Evolutionary conservation across 371 early-diverging fungal genomes (phyloP).

Genomic region (Conidiobolus coronatus): DNA sequence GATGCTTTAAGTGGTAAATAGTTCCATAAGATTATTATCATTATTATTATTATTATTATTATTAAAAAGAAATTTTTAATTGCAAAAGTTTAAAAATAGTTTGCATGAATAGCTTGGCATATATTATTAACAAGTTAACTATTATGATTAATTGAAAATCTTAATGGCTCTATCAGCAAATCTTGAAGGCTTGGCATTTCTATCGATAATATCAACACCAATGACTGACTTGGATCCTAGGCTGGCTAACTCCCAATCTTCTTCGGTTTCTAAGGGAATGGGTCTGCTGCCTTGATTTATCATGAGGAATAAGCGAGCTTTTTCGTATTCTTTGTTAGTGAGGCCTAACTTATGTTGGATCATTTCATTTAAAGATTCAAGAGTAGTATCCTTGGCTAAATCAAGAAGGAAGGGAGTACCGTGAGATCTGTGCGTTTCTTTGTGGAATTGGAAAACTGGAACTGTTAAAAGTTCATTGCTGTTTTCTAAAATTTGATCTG

Average conservation of each 20-base stretch:
- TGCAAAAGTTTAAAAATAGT: no score
- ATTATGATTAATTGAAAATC: slow-evolving; percentile 8
- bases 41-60: no score
- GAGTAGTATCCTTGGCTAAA: slow-evolving; percentile 35
- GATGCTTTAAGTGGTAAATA: no score
- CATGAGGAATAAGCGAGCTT: slow-evolving; percentile 37
- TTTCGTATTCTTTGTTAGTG: slow-evolving; percentile 68
- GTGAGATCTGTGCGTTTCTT: slow-evolving; percentile 36
- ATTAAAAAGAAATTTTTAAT: no score
- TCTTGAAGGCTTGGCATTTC: not conserved
- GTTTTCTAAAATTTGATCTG: slow-evolving; percentile 24
- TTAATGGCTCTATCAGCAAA: slow-evolving; percentile 7
- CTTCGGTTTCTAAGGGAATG: not conserved
- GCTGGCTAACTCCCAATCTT: not conserved
- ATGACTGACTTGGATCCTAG: not conserved
- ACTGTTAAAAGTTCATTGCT: slow-evolving; percentile 18
- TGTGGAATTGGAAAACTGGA: slow-evolving; percentile 49
- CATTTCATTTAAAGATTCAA: slow-evolving; percentile 39
- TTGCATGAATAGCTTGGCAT: no score
- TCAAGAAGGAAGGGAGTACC: slow-evolving; percentile 62
- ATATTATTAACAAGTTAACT: no score
- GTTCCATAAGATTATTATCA: no score
- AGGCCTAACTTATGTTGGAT: slow-evolving; percentile 47
- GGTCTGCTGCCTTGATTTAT: not conserved
- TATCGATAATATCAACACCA: slow-evolving; percentile 4